phyloP scores from a whole-genome alignment of 2,329 filamentous ascomycete species.

The Colletotrichum sp. region DNA sequence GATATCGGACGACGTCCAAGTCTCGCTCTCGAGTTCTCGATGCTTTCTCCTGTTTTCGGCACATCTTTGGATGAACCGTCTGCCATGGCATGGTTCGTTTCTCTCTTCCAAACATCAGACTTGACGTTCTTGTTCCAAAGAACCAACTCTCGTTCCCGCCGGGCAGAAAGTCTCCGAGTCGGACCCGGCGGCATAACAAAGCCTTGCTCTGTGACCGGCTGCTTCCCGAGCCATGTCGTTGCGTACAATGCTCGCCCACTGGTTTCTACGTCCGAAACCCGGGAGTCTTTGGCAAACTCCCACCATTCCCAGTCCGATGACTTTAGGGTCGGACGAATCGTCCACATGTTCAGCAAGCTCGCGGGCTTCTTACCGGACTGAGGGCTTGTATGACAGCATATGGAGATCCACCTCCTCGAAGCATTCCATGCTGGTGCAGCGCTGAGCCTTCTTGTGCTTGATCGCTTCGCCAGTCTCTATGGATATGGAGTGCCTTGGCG shows the following conservation, averaged over 20 bases:
- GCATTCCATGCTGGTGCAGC: neutral
- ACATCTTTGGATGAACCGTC: constrained; percentile 10
- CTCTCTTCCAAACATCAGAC: neutral
- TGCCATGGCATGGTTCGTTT: neutral
- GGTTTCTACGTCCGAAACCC: neutral
- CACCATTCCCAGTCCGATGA: neutral
- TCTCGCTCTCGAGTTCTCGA: neutral
- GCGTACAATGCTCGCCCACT: neutral
- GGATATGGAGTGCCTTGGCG: neutral
- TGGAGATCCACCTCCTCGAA: neutral
- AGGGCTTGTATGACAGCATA: neutral
- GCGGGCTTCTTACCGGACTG: neutral
- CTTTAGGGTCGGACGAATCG: neutral
- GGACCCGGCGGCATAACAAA: constrained; percentile 4
- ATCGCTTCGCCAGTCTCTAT: neutral
- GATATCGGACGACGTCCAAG: constrained; percentile 16
- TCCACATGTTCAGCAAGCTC: neutral
- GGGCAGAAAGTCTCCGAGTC: neutral
- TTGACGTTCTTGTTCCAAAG: neutral
- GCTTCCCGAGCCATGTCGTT: constrained; percentile 7
- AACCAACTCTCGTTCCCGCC: neutral
- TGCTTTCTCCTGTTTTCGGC: constrained; percentile 18
- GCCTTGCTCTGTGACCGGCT: constrained; percentile 3
- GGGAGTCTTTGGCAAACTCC: neutral
- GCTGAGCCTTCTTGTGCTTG: neutral